Evolutionary conservation across 78 protist genomes (phyloP).

Genomic region (Cavenderia fasciculata): DNA sequence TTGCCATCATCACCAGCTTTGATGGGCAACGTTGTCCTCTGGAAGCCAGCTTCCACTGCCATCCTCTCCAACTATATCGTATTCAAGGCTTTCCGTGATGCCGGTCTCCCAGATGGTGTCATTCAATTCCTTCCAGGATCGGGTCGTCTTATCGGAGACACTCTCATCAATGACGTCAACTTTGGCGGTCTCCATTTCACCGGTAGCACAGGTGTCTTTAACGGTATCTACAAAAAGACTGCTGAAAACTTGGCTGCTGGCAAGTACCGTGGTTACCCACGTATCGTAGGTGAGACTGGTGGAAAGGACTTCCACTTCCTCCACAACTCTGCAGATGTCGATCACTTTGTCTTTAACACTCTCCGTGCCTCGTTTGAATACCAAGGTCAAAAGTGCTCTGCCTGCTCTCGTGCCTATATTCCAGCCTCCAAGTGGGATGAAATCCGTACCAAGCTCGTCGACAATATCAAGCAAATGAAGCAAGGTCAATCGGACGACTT

Average conservation of each 20-base stretch:
- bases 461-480: conserved; percentile 54
- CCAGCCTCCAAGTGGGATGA: conserved; percentile 88
- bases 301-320: conserved; percentile 97
- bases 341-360: conserved; percentile 68
- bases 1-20: conserved; percentile 94
- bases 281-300: conserved; percentile 97
- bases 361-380: conserved; percentile 95
- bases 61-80: conserved; percentile 83
- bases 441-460: conserved; percentile 68
- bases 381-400: conserved; percentile 97
- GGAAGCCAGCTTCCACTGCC: conserved; percentile 95
- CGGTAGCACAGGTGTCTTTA: conserved; percentile 92
- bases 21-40: conserved; percentile 95
- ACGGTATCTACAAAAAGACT: conserved; percentile 72
- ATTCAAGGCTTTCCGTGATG: conserved; percentile 91
- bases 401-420: conserved; percentile 91
- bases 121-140: conserved; percentile 91
- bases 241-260: conserved; percentile 78
- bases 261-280: conserved; percentile 88
- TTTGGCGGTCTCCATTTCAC: conserved; percentile 95
- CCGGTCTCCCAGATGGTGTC: conserved; percentile 97
- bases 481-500: conserved; percentile 89
- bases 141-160: conserved; percentile 78
- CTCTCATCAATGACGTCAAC: conserved; percentile 37
- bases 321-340: conserved; percentile 83